Evolutionary conservation across 2,329 filamentous ascomycete species (phyloP).

Genomic region (Didymella pinodella): DNA sequence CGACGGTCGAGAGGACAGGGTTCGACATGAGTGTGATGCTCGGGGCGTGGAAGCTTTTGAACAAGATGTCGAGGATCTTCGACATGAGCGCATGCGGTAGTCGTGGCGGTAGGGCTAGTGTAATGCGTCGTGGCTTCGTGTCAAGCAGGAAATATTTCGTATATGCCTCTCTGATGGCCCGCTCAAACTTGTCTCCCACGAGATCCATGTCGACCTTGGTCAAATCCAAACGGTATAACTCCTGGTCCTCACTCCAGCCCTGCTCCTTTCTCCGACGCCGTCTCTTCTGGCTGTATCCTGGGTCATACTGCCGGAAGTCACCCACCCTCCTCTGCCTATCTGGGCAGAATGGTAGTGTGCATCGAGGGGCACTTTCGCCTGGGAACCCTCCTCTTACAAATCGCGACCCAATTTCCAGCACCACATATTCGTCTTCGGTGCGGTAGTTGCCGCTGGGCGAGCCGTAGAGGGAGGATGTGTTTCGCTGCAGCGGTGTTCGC

Average conservation of each 20-base stretch:
- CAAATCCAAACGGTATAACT: slow-evolving; percentile 83
- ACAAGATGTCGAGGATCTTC: slow-evolving; percentile 77
- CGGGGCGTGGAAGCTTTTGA: slow-evolving; percentile 80
- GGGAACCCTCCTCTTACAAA: slow-evolving; percentile 85
- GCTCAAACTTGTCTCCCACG: slow-evolving; percentile 85
- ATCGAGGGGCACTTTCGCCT: slow-evolving; percentile 77
- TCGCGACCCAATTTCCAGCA: slow-evolving; percentile 84
- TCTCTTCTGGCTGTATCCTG: slow-evolving; percentile 61
- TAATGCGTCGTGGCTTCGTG: slow-evolving; percentile 75
- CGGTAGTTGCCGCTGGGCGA: slow-evolving; percentile 66
- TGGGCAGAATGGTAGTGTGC: slow-evolving; percentile 75
- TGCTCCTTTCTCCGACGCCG: slow-evolving; percentile 57
- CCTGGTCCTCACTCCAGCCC: slow-evolving; percentile 69
- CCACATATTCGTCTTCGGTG: slow-evolving; percentile 78
- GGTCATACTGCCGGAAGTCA: slow-evolving; percentile 77
- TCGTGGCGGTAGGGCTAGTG: slow-evolving; percentile 78
- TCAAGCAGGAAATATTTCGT: slow-evolving; percentile 77
- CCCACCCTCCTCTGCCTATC: slow-evolving; percentile 79
- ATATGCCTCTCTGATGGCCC: slow-evolving; percentile 80
- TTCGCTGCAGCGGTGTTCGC: slow-evolving; percentile 62
- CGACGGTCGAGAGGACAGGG: slow-evolving; percentile 75
- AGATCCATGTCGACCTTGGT: slow-evolving; percentile 77
- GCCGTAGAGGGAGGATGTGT: slow-evolving; percentile 65
- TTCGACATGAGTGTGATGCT: slow-evolving; percentile 81
- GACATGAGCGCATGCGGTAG: slow-evolving; percentile 82